Evolutionary conservation across 1,139 yeast species (phyloP).

Genomic region (Zygoascus hellenicus): DNA sequence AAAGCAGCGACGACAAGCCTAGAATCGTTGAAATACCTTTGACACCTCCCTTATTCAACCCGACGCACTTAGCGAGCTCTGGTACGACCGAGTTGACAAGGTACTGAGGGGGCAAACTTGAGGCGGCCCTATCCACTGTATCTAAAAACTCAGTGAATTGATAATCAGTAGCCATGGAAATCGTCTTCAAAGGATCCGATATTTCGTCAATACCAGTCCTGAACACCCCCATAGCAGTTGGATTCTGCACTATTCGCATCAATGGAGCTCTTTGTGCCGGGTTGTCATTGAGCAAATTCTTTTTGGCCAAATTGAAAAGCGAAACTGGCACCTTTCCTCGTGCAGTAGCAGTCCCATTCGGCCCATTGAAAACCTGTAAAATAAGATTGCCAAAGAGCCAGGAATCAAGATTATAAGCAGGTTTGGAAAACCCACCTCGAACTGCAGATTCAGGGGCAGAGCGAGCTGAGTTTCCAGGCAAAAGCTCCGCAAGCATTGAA

Average conservation of each 20-base stretch:
- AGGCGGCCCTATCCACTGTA: constrained; percentile 37
- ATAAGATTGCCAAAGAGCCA: constrained; percentile 57
- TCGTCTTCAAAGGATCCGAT: constrained; percentile 46
- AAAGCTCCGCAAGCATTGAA: constrained; percentile 18
- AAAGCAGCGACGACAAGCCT: constrained; percentile 25
- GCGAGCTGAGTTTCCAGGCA: constrained; percentile 34
- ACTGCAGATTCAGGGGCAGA: constrained; percentile 43
- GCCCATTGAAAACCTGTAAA: constrained; percentile 41
- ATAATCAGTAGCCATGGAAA: constrained; percentile 44
- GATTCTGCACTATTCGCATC: constrained; percentile 41
- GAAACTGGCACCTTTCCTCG: constrained; percentile 23
- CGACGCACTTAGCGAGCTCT: constrained; percentile 46
- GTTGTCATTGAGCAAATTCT: constrained; percentile 22
- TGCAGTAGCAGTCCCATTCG: constrained; percentile 9
- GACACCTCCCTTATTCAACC: constrained; percentile 24
- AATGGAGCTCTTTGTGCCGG: constrained; percentile 41
- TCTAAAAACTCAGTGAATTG: constrained; percentile 50
- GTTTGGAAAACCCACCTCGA: constrained; percentile 40
- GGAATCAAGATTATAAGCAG: constrained; percentile 45
- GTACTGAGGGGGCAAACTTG: constrained; percentile 50
- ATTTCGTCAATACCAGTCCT: constrained; percentile 44
- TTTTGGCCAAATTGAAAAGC: constrained; percentile 22
- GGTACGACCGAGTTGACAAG: constrained; percentile 52
- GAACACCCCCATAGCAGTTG: constrained; percentile 30
- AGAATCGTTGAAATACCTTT: constrained; percentile 23